Evolutionary conservation across 345 rosid genomes (phyloP), one percentile per base, ranked within the genome.

Genomic region (Psidium guajava): DNA sequence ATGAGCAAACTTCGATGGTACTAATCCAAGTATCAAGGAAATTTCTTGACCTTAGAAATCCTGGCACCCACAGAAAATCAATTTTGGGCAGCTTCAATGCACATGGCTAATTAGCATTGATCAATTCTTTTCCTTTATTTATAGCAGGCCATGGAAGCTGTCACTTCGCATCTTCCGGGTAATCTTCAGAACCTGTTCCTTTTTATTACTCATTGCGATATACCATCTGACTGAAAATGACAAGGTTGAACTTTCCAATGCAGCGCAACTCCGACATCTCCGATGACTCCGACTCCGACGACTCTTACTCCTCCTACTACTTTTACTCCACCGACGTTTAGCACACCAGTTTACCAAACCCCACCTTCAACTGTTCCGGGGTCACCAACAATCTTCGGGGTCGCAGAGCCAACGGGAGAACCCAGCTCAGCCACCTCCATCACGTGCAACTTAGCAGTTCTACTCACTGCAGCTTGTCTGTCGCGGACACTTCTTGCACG

Each of bases 91-190:
- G 42, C 44, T 21, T 82, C 83, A 18, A 69, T 69, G 47, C 24
- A 5, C 1, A 22, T 51, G 57, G 36, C 21, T 18, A 40, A 36
- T 56, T 49, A 16, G 54, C 6, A 59, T 69, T 4, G 14, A 50
- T 64, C 74, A 50, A 40, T 64, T 28, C 4, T 21, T 53, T 21
- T 73, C 27, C 49, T 36, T 73, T 36, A 24, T 81, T 27, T 56
- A 28, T 53, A 24, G 86, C 93, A 97, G 99, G 99, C 88, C 94
- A 28, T 82, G 99, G 98, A 84, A 97, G 85, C 90, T 97, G 99
- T 86, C 97, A 73, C 87, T 96, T 53, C 61, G 28, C 94, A 83
- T 85, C 85, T 64, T 73, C 87, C 89, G 88, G 92, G 93, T 91
- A 89, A 86, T 57, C 49, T 27, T 28, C 77, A 2, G 27, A 52